Evolutionary conservation across 2,329 filamentous ascomycete genomes (phyloP).

Genomic region (Lecanicillium sp.): DNA sequence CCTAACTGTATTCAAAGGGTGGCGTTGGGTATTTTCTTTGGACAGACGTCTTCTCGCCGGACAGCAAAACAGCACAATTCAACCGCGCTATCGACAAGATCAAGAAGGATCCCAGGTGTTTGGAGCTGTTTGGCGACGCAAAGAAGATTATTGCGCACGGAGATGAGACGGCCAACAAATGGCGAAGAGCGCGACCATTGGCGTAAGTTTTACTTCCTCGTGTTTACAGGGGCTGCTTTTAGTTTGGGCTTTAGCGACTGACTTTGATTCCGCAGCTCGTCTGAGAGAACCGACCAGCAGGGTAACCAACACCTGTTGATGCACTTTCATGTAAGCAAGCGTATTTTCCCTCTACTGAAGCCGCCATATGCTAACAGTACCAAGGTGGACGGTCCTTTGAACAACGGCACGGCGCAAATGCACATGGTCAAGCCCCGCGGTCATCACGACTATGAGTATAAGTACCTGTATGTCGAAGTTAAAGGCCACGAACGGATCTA

Average conservation of each 20-base stretch:
- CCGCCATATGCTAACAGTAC: slow-evolving; percentile 8
- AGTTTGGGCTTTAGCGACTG: slow-evolving; percentile 12
- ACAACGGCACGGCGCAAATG: slow-evolving; percentile 64
- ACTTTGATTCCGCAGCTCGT: slow-evolving; percentile 42
- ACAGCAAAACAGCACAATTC: slow-evolving; percentile 82
- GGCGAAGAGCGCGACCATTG: slow-evolving; percentile 60
- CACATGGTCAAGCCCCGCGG: slow-evolving; percentile 67
- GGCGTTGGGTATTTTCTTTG: slow-evolving; percentile 74
- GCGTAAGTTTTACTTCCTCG: slow-evolving; percentile 30
- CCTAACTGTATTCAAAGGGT: slow-evolving; percentile 38
- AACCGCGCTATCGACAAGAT: slow-evolving; percentile 78
- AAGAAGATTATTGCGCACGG: slow-evolving; percentile 75
- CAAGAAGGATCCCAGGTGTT: slow-evolving; percentile 62
- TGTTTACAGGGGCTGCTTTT: not conserved
- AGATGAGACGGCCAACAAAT: slow-evolving; percentile 73
- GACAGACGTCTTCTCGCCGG: slow-evolving; percentile 73
- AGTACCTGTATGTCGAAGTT: slow-evolving; percentile 73
- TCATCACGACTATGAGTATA: slow-evolving; percentile 65
- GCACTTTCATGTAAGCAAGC: slow-evolving; percentile 69
- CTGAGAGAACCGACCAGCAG: slow-evolving; percentile 59
- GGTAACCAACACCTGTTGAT: slow-evolving; percentile 77
- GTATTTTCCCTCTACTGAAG: not conserved
- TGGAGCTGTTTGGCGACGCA: slow-evolving; percentile 65
- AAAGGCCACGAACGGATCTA: slow-evolving; percentile 61
- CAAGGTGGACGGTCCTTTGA: slow-evolving; percentile 69